Percentiles rank a stretch among this genome's conserved stretches.
phyloP scores from a whole-genome alignment of 2,329 filamentous ascomycete genomes.

The Lasiodiplodia citricola region DNA sequence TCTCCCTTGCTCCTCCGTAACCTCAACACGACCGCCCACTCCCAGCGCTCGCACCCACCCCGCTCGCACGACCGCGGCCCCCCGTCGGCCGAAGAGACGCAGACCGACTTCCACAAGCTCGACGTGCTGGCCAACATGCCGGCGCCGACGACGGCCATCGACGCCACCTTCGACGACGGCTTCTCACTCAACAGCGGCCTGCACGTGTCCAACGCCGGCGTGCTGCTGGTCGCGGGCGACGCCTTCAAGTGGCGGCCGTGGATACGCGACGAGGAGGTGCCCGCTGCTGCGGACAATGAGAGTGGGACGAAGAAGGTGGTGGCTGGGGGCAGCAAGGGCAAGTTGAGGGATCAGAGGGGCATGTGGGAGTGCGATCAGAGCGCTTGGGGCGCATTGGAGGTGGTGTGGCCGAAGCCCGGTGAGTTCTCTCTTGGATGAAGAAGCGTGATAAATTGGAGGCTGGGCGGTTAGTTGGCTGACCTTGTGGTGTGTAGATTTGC shows the following conservation, averaged over 20 bases:
- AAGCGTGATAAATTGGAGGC: neutral
- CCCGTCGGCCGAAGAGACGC: conserved; percentile 64
- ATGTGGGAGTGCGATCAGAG: conserved; percentile 77
- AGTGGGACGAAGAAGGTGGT: conserved; percentile 34
- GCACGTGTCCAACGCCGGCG: conserved; percentile 70
- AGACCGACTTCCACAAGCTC: conserved; percentile 74
- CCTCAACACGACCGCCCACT: neutral
- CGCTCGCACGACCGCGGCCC: conserved; percentile 65
- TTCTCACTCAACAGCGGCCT: conserved; percentile 86
- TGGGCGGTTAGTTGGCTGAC: conserved; percentile 25
- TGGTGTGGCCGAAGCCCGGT: conserved; percentile 91
- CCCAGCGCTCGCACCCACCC: conserved; percentile 39
- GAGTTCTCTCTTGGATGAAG: conserved; percentile 40
- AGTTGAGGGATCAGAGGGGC: conserved; percentile 74
- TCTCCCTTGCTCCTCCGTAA: neutral
- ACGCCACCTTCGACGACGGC: conserved; percentile 80
- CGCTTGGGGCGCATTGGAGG: conserved; percentile 74
- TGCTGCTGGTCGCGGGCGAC: conserved; percentile 83
- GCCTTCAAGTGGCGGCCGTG: conserved; percentile 90
- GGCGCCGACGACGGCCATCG: conserved; percentile 79
- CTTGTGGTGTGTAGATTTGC: conserved; percentile 65
- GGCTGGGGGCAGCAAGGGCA: conserved; percentile 19
- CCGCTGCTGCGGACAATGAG: conserved; percentile 35
- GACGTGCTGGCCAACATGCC: conserved; percentile 80
- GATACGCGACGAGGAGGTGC: conserved; percentile 49